Evolutionary conservation across 192 early-diverging fungal genomes (phyloP), one percentile per base, ranked within the genome.

Genomic region (Podila epicladia): DNA sequence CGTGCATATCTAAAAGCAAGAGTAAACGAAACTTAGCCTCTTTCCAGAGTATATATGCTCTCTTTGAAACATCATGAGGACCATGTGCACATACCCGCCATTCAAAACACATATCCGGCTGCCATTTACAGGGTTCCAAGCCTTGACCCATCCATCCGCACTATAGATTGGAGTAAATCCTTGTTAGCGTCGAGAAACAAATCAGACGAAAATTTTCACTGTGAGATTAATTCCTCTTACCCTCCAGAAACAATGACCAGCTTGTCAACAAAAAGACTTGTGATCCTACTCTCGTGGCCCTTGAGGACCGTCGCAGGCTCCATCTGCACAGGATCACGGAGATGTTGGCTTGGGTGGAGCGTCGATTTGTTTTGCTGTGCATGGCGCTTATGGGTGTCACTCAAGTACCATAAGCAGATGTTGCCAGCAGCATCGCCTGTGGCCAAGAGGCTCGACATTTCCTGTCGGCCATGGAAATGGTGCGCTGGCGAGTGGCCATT

Each of bases 91-190:
- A 38, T 79, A 85, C 84, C 82, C 75, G 57, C 67, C 80, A 31
- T 75, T 73, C 33, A 86, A 51, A 3, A 82, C 69, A 55, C 82
- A 73, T 45, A 91, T 75, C 32, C 79, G 59, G 3, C 67, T 29
- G 5, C 88, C 87, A 33, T 86, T 88, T 3, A 90, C 75, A 13
- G 88, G 83, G 67, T 92, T 87, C 82, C 85, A 84, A 33, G 85
- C 64, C 57, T 88, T 86, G 11, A 86, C 85, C 83, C 87, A 88
- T 9, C 90, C 90, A 76, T 92, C 89, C 37, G 65, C 72, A 26
- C 87, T 86, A 37, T 57, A 79, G 29, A 15, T 67, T 17, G 15
- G 65, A 70, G 65, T 72, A 32, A 64, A 58, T 2, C 1, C 13
- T 1, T 45, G 15, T 45, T 15, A 45, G 41, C 12, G 2, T 15